A percentile compares a stretch with the other conserved stretches of the same genome.
These are phyloP conservation scores for Malus asiatica DNA, from an alignment of 306 rosid species.

Conservation along the genomic window DNA sequence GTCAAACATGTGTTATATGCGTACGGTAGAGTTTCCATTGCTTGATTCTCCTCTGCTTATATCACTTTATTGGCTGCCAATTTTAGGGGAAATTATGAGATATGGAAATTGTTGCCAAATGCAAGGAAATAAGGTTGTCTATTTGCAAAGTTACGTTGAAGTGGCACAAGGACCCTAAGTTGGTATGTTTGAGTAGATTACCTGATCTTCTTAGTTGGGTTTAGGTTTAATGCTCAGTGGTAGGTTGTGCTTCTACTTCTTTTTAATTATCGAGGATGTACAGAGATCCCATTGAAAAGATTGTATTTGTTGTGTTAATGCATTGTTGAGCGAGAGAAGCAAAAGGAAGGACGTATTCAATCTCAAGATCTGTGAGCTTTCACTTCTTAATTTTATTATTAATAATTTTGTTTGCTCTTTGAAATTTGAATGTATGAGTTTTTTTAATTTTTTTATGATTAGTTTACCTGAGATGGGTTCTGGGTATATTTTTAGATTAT, in stretches of 20 bases:
- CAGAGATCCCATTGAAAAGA: no score
- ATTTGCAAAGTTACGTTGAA: conserved; percentile 54
- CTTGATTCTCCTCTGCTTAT: conserved; percentile 1
- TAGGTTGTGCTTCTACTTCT: no score
- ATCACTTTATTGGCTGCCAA: conserved; percentile 4
- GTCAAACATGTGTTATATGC: conserved; percentile 1
- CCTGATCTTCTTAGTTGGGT: background rate
- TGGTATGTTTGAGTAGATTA: conserved; percentile 40
- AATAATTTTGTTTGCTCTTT: no score
- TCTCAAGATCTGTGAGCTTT: no score
- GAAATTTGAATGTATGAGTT: no score
- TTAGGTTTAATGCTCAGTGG: background rate
- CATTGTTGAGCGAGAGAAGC: no score
- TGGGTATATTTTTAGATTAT: background rate
- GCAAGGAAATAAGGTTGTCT: conserved; percentile 52
- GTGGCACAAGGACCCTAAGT: conserved; percentile 67
- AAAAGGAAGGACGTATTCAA: no score
- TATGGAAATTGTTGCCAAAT: conserved; percentile 56
- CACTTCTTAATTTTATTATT: no score
- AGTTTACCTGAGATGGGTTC: background rate
- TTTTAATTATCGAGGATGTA: no score
- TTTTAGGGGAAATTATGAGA: conserved; percentile 60
- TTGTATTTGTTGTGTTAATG: no score
- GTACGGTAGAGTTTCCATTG: background rate
- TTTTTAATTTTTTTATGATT: no score